Evolutionary conservation across 2,329 filamentous ascomycete species (phyloP).

Genomic region (Colletotrichum tofieldiae): DNA sequence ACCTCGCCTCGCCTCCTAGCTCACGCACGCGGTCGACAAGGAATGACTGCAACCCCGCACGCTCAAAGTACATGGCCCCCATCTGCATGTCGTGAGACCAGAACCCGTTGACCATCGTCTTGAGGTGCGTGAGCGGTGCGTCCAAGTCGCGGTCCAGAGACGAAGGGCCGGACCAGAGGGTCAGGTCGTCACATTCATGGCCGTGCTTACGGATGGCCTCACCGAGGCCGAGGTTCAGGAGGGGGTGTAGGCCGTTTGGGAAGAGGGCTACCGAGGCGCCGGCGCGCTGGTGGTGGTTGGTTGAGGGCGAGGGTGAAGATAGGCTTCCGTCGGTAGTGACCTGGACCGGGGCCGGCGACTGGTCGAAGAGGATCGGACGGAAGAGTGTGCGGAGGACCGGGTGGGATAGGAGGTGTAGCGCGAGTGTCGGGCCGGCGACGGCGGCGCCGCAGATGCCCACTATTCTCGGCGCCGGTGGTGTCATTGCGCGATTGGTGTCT

Average conservation of each 20-base stretch:
- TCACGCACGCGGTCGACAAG: conserved; percentile 43
- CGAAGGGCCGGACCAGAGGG: conserved; percentile 20
- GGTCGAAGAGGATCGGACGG: conserved; percentile 37
- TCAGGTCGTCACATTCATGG: conserved; percentile 24
- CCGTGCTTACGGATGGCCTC: conserved; percentile 31
- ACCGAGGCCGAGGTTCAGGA: conserved; percentile 44
- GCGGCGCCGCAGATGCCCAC: conserved; percentile 42
- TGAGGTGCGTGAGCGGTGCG: not conserved
- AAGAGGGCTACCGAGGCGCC: conserved; percentile 47
- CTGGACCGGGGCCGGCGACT: conserved; percentile 14
- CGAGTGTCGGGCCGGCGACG: conserved; percentile 37
- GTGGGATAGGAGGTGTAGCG: conserved; percentile 45
- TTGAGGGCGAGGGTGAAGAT: not conserved
- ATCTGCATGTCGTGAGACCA: conserved; percentile 45
- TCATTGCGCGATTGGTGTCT: not conserved
- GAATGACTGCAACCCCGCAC: conserved; percentile 42
- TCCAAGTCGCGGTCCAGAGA: not conserved
- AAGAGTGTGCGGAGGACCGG: conserved; percentile 35
- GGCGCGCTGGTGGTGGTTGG: conserved; percentile 26
- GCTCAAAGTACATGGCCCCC: conserved; percentile 46
- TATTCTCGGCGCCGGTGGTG: conserved; percentile 18
- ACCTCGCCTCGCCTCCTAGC: conserved; percentile 44
- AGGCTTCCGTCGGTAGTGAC: not conserved
- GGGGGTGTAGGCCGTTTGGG: conserved; percentile 46
- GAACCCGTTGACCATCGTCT: conserved; percentile 38